Conservation (phyloP, 306 rosid genomes). For the Malus domestica region DNA sequence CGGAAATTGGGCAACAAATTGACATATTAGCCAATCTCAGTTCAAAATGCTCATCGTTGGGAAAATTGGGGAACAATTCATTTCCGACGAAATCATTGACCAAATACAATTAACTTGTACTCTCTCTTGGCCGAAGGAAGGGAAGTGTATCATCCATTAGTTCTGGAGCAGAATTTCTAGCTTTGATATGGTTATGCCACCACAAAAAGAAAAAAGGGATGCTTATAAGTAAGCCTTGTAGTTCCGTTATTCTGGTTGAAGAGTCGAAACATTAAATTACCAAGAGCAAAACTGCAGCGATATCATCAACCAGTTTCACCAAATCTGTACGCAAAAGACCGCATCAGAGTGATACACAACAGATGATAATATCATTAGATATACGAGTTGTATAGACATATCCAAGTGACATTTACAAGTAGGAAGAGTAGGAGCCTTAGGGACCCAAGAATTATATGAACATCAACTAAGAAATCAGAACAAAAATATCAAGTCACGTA, state of each 20-base stretch:
- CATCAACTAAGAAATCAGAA: neutral
- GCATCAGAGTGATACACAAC: slow-evolving; percentile 12
- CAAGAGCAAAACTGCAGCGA: slow-evolving; percentile 84
- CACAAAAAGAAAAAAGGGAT: neutral
- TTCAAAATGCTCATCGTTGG: neutral
- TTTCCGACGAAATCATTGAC: too few relatives aligned
- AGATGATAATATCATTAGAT: neutral
- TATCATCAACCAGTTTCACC: slow-evolving; percentile 88
- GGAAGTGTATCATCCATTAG: neutral
- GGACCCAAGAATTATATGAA: neutral
- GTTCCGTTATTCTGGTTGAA: neutral
- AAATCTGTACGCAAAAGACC: slow-evolving; percentile 50
- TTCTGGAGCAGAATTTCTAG: slow-evolving; percentile 12
- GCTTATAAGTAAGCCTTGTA: neutral
- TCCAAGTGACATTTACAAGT: neutral
- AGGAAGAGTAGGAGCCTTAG: neutral
- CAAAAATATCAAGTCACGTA: neutral
- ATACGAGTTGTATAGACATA: neutral
- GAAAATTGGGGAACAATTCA: neutral
- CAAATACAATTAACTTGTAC: neutral
- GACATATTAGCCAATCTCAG: neutral
- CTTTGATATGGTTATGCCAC: slow-evolving; percentile 8
- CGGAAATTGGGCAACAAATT: neutral
- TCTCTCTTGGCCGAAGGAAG: neutral
- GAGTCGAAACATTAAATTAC: slow-evolving; percentile 32